These are phyloP conservation scores for Talaromyces pinophilus DNA, from an alignment of 2,329 filamentous ascomycete species.

Conservation along the genomic window DNA sequence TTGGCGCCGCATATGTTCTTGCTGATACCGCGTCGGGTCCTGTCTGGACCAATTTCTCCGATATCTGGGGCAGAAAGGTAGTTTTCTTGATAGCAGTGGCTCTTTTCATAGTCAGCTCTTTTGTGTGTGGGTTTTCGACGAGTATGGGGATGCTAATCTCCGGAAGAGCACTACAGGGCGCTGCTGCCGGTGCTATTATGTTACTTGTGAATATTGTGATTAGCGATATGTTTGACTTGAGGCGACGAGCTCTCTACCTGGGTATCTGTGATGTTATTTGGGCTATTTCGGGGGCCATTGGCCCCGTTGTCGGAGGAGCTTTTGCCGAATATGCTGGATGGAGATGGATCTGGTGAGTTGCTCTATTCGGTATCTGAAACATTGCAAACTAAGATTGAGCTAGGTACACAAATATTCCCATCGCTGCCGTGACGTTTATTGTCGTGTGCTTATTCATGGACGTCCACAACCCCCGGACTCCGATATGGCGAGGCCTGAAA, in stretches of 20 bases:
- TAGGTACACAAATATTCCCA: conserved; percentile 39
- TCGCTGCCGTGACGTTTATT: conserved; percentile 8
- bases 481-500: conserved; percentile 32
- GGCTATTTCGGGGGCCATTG: conserved; percentile 58
- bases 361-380: conserved; percentile 32
- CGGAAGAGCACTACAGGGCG: conserved; percentile 59
- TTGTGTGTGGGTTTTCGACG: conserved; percentile 54
- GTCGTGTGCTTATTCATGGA: conserved; percentile 24
- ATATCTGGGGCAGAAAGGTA: conserved; percentile 63
- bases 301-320: conserved; percentile 57
- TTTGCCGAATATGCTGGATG: conserved; percentile 57
- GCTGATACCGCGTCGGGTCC: conserved; percentile 42
- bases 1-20: conserved; percentile 41
- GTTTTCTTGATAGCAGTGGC: conserved; percentile 57
- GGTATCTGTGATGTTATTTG: conserved; percentile 47
- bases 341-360: conserved; percentile 53
- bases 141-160: conserved; percentile 60
- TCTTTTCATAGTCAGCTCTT: conserved; percentile 59
- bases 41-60: conserved; percentile 42
- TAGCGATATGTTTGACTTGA: conserved; percentile 58
- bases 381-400: not conserved
- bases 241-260: conserved; percentile 47
- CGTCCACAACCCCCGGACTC: conserved; percentile 29
- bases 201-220: conserved; percentile 61
- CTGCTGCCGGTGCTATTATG: conserved; percentile 59